Evolutionary conservation across 2,329 filamentous ascomycete species (phyloP).

Genomic region (Chaetomium strumarium): DNA sequence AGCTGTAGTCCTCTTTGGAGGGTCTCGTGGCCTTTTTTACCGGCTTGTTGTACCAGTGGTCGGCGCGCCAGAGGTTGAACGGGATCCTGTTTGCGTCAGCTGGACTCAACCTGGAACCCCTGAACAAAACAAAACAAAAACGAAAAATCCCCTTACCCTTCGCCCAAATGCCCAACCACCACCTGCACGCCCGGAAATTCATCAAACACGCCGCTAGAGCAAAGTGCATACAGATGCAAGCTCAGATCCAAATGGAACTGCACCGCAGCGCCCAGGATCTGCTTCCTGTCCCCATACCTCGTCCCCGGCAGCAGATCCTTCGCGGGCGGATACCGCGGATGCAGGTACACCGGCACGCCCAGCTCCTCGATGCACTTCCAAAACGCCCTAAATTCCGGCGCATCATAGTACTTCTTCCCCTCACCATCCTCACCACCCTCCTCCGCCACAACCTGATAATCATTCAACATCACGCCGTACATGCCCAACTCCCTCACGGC

Average conservation of each 20-base stretch:
- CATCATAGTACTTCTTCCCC: constrained; percentile 30
- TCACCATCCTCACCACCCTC: constrained; percentile 16
- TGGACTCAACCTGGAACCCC: neutral
- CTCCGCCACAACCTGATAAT: constrained; percentile 26
- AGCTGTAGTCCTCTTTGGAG: constrained; percentile 36
- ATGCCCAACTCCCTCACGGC: constrained; percentile 30
- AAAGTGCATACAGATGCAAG: constrained; percentile 41
- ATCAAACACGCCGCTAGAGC: constrained; percentile 39
- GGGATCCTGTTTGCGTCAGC: constrained; percentile 31
- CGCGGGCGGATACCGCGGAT: constrained; percentile 30
- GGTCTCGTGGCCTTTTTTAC: constrained; percentile 33
- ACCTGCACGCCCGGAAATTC: constrained; percentile 36
- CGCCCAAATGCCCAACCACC: constrained; percentile 39
- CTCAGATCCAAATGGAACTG: constrained; percentile 39
- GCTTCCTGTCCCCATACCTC: constrained; percentile 28
- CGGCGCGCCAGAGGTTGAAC: constrained; percentile 37
- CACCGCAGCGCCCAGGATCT: constrained; percentile 33
- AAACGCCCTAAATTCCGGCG: constrained; percentile 28
- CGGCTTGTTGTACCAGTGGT: constrained; percentile 41
- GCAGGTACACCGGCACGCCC: constrained; percentile 32
- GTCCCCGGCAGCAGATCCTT: constrained; percentile 26
- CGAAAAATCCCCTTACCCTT: constrained; percentile 28
- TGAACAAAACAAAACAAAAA: neutral
- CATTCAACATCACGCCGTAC: constrained; percentile 32
- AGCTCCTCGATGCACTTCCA: constrained; percentile 30